Conservation (phyloP, 495 filamentous ascomycete genomes). For the Cercophora newfieldiana region DNA sequence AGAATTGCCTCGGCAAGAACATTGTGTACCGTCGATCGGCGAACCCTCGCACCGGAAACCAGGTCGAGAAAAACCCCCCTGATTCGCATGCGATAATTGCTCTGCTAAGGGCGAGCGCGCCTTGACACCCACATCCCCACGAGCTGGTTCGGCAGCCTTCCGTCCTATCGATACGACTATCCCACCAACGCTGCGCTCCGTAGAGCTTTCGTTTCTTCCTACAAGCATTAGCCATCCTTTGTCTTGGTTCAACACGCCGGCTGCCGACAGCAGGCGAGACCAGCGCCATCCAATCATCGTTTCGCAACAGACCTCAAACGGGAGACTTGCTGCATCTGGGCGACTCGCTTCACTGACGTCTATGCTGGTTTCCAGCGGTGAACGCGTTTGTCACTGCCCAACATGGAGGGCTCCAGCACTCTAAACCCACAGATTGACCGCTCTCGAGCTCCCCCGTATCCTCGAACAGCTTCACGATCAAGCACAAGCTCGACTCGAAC, state of each 20-base stretch:
- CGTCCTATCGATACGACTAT: constrained; percentile 9
- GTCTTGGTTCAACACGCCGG: constrained; percentile 12
- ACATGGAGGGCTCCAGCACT: constrained; percentile 26
- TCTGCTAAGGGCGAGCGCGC: constrained; percentile 25
- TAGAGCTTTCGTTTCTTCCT: neutral
- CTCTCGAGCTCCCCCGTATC: constrained; percentile 32
- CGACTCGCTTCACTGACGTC: constrained; percentile 7
- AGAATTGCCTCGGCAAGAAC: neutral
- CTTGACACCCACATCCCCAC: neutral
- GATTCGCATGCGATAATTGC: constrained; percentile 16
- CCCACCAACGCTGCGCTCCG: neutral
- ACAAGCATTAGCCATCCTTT: constrained; percentile 3
- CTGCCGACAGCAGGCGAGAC: constrained; percentile 12
- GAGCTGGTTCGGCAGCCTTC: constrained; percentile 16
- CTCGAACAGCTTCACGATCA: constrained; percentile 42
- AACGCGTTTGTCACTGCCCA: constrained; percentile 23
- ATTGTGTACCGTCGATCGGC: constrained; percentile 18
- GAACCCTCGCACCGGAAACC: constrained; percentile 12
- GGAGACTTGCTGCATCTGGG: neutral
- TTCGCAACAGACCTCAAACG: neutral
- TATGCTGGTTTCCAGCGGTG: constrained; percentile 20
- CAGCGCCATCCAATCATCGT: neutral
- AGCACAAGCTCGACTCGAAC: constrained; percentile 44
- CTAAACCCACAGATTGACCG: constrained; percentile 24
- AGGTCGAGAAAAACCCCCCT: constrained; percentile 10